These are phyloP conservation scores for Myxozyma lipomycoides DNA, from an alignment of 805 yeast genomes.

Conservation along the genomic window DNA sequence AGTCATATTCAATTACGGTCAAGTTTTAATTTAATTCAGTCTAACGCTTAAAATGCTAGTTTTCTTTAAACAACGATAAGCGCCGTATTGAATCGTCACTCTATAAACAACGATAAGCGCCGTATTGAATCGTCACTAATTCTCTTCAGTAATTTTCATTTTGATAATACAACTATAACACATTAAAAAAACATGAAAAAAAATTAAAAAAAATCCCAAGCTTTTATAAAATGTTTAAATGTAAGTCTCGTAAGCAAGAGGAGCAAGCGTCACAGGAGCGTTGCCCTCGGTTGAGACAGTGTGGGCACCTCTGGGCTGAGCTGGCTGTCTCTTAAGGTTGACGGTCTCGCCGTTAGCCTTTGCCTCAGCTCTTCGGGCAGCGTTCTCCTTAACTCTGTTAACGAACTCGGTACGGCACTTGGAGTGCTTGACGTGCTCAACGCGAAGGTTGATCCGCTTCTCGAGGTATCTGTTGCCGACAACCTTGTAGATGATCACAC, in stretches of 20 bases:
- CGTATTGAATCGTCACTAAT: too few species aligned
- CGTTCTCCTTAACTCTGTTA: slow-evolving; percentile 96
- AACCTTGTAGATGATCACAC: slow-evolving; percentile 96
- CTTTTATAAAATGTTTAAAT: slow-evolving; percentile 50
- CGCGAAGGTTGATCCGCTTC: slow-evolving; percentile 97
- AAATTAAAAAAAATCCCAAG: too few species aligned
- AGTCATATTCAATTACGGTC: too few species aligned
- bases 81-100: too few species aligned
- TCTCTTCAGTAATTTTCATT: too few species aligned
- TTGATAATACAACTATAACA: neutral
- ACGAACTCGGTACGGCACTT: slow-evolving; percentile 99
- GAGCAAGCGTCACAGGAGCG: slow-evolving; percentile 95
- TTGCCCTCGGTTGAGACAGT: slow-evolving; percentile 75
- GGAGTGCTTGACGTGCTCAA: slow-evolving; percentile 99
- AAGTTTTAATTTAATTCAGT: too few species aligned
- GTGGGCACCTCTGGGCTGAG: slow-evolving; percentile 91
- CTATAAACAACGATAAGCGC: too few species aligned
- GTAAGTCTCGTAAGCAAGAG: slow-evolving; percentile 99
- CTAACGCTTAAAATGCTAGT: too few species aligned
- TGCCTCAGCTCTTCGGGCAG: slow-evolving; percentile 89
- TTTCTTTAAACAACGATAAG: too few species aligned
- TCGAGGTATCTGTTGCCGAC: slow-evolving; percentile 99
- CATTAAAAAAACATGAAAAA: neutral
- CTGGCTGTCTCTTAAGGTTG: slow-evolving; percentile 97
- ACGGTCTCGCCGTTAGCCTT: slow-evolving; percentile 89